Percentiles rank a stretch among this genome's conserved stretches.
phyloP scores from a whole-genome alignment of 176 grass and related monocot species.

The Raddia distichophylla region DNA sequence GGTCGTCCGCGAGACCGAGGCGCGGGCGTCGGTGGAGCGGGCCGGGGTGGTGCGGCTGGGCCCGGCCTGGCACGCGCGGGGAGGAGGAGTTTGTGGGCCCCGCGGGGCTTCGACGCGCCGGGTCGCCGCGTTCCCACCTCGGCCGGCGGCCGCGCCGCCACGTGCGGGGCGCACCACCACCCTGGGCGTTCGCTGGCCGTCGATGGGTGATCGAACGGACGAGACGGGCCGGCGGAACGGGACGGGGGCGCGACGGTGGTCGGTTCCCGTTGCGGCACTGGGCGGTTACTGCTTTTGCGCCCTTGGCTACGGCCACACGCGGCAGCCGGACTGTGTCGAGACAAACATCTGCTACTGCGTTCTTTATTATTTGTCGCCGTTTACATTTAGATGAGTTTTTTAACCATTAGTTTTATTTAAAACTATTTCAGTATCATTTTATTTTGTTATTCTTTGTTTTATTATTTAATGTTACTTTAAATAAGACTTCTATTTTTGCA shows the following conservation, averaged over 20 bases:
- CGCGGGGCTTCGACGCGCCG: not conserved
- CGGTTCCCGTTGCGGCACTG: not conserved
- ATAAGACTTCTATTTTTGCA: too few relatives aligned
- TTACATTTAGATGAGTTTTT: too few relatives aligned
- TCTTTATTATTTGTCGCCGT: too few relatives aligned
- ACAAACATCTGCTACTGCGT: too few relatives aligned
- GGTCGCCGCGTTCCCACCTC: conserved; percentile 43
- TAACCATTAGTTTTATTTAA: too few relatives aligned
- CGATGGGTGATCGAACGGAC: not conserved
- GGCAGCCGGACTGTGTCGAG: not conserved
- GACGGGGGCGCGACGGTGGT: not conserved
- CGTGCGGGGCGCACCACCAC: not conserved
- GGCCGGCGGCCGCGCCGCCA: not conserved
- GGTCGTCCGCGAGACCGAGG: fast-evolving
- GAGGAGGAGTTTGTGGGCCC: not conserved
- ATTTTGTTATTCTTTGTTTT: too few relatives aligned
- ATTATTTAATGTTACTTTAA: too few relatives aligned
- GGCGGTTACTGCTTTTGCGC: not conserved
- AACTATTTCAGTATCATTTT: too few relatives aligned
- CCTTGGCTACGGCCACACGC: not conserved
- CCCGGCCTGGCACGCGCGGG: not conserved
- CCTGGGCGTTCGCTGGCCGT: not conserved
- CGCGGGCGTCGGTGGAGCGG: not conserved
- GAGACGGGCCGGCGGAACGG: not conserved
- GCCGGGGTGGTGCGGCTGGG: not conserved